A percentile compares a stretch with the other conserved stretches of the same genome.
phyloP scores from a whole-genome alignment of 2,329 filamentous ascomycete species.

The Paecilomyces dactylethromorphus region DNA sequence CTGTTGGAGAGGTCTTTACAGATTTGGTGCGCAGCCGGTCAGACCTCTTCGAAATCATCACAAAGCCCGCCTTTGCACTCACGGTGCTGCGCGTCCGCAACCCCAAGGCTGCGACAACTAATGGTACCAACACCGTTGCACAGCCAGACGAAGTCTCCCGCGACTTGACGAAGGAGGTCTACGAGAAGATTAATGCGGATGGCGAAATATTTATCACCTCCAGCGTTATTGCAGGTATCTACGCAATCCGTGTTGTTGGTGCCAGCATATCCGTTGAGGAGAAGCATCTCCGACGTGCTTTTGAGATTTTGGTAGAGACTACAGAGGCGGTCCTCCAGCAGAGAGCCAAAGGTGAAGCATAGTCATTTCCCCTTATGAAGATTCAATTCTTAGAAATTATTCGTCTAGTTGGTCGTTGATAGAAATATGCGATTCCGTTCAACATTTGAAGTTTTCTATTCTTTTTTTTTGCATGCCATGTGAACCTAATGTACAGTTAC shows the following conservation, averaged over 20 bases:
- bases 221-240: constrained; percentile 63
- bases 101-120: constrained; percentile 12
- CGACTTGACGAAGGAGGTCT: constrained; percentile 64
- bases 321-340: constrained; percentile 48
- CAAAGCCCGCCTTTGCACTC: constrained; percentile 69
- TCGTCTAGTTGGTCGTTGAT: background rate
- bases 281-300: constrained; percentile 64
- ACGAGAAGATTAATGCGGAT: constrained; percentile 64
- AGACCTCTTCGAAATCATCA: constrained; percentile 71
- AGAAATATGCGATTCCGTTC: background rate
- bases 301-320: constrained; percentile 62
- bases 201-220: constrained; percentile 80
- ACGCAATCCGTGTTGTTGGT: constrained; percentile 76
- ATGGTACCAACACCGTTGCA: constrained; percentile 10
- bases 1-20: constrained; percentile 64
- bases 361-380: background rate
- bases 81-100: constrained; percentile 65
- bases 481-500: background rate
- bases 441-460: too few species aligned
- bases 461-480: background rate
- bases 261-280: constrained; percentile 64
- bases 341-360: background rate
- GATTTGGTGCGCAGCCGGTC: constrained; percentile 49
- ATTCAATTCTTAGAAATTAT: background rate
- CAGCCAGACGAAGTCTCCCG: constrained; percentile 53